These are phyloP conservation scores for Xerocomellus amylosporus DNA, from an alignment of 768 basidiomycete species.

Conservation along the genomic window DNA sequence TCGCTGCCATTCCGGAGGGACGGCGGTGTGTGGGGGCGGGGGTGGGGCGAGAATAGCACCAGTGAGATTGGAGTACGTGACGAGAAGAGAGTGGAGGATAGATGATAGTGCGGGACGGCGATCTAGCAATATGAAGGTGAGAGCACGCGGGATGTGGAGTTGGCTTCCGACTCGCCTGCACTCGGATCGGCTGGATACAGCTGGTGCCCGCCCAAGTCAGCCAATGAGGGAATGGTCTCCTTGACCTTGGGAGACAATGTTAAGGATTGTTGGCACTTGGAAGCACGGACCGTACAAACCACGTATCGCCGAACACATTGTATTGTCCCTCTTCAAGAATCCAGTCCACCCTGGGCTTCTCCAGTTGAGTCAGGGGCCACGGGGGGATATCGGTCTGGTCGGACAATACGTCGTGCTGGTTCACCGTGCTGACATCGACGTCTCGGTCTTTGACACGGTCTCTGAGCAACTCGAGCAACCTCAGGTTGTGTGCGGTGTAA, in stretches of 20 bases:
- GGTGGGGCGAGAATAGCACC: conserved; percentile 67
- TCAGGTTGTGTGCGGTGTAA: conserved; percentile 73
- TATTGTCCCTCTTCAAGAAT: conserved; percentile 83
- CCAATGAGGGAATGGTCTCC: conserved; percentile 78
- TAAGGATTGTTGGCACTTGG: conserved; percentile 11
- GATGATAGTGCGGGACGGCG: conserved; percentile 71
- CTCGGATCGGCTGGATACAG: conserved; percentile 74
- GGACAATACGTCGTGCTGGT: conserved; percentile 61
- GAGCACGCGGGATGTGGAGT: neutral
- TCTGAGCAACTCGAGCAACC: conserved; percentile 59
- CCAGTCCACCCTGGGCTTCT: conserved; percentile 90
- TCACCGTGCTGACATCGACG: conserved; percentile 36
- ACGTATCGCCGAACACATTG: conserved; percentile 81
- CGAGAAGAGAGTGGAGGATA: conserved; percentile 72
- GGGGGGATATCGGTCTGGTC: conserved; percentile 76
- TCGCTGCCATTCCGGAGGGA: conserved; percentile 67
- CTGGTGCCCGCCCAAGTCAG: conserved; percentile 75
- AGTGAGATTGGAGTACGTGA: conserved; percentile 75
- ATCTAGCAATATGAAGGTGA: conserved; percentile 44
- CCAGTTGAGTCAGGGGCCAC: conserved; percentile 71
- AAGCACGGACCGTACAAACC: conserved; percentile 63
- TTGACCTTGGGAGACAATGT: conserved; percentile 56
- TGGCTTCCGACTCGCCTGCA: conserved; percentile 46
- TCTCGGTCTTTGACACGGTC: conserved; percentile 45
- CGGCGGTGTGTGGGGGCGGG: conserved; percentile 42